A percentile compares a stretch with the other conserved stretches of the same genome.
phyloP scores from a whole-genome alignment of 2,329 filamentous ascomycete genomes.

The Domatiomyces catenatus region DNA sequence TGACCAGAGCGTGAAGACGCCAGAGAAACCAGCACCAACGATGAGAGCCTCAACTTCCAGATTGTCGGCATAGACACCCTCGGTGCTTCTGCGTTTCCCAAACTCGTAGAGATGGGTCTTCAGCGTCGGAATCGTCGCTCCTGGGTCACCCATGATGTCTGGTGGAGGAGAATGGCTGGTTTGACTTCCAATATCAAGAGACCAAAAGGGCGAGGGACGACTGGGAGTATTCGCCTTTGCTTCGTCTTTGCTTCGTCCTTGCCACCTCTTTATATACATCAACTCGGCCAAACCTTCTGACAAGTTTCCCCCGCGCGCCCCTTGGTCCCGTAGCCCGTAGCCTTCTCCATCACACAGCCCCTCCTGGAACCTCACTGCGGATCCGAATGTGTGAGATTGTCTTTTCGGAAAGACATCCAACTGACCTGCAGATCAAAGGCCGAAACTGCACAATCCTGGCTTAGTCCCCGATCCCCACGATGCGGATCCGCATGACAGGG shows the following conservation, averaged over 20 bases:
- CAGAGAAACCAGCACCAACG: conserved; percentile 24
- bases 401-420: neutral
- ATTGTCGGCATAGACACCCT: conserved; percentile 19
- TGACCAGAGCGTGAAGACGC: conserved; percentile 37
- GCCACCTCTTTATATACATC: neutral
- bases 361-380: neutral
- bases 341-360: neutral
- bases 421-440: neutral
- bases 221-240: neutral
- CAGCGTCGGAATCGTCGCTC: conserved; percentile 7
- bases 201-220: neutral
- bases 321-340: neutral
- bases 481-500: too few relatives aligned
- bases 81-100: conserved; percentile 12
- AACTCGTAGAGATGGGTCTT: conserved; percentile 18
- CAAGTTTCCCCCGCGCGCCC: neutral
- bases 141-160: conserved; percentile 7
- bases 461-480: too few relatives aligned
- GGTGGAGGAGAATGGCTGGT: neutral
- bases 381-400: neutral
- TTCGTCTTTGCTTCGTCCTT: neutral
- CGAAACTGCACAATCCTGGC: too few relatives aligned
- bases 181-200: neutral
- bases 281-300: neutral
- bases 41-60: conserved; percentile 19